A percentile compares a stretch with the other conserved stretches of the same genome.
Conservation (phyloP, 225 moss, liverwort and hornwort species). For the Climacium dendroides region DNA sequence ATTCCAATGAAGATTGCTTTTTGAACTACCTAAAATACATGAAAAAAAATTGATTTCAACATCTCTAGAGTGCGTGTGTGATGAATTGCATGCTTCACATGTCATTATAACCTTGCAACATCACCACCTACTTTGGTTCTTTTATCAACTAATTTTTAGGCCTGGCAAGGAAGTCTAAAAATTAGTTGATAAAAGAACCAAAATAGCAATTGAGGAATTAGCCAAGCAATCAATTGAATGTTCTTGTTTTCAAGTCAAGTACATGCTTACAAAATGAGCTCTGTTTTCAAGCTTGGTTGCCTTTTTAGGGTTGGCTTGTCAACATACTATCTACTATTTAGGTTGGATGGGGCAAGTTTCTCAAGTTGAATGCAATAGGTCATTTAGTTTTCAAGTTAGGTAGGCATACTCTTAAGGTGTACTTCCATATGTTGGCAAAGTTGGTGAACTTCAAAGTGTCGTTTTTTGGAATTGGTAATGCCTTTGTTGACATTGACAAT, state of each 20-base stretch:
- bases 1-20: no score
- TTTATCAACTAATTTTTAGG: no score
- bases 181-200: not conserved
- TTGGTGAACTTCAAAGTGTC: accelerated
- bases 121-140: no score
- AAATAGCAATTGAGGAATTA: not conserved
- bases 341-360: accelerated
- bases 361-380: no score
- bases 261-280: not conserved
- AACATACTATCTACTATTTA: not conserved
- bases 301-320: accelerated
- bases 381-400: no score
- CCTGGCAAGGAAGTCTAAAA: accelerated
- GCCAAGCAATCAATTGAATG: not conserved
- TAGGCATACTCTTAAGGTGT: accelerated
- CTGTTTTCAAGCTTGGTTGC: not conserved
- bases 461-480: accelerated
- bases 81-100: not conserved
- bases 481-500: not conserved
- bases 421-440: accelerated
- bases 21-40: no score
- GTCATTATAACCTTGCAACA: not conserved
- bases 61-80: not conserved
- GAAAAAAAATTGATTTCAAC: no score
- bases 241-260: not conserved